Evolutionary conservation across 139 green algal genomes (phyloP).

Genomic region (Trebouxia sp.): DNA sequence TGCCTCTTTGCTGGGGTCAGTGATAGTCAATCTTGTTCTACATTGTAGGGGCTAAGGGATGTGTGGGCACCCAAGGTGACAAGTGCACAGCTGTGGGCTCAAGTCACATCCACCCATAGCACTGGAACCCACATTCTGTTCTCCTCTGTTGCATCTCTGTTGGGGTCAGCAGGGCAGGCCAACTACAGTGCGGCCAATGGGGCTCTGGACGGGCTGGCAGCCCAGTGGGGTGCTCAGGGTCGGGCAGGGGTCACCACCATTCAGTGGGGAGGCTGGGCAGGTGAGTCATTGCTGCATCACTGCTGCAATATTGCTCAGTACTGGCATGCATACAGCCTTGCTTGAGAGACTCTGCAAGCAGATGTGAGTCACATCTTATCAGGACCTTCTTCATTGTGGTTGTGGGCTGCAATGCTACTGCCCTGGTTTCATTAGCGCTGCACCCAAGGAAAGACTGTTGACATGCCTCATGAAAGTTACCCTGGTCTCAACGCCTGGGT

Average conservation of each 20-base stretch:
- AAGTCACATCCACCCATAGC: slow-evolving; percentile 31
- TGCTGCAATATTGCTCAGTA: too few species aligned
- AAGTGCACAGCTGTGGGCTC: not conserved
- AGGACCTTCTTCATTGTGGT: too few species aligned
- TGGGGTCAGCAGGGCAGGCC: slow-evolving; percentile 56
- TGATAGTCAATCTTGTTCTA: too few species aligned
- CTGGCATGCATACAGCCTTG: too few species aligned
- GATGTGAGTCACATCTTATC: too few species aligned
- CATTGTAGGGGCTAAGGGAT: slow-evolving; percentile 5
- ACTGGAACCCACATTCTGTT: slow-evolving; percentile 29
- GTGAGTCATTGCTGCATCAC: too few species aligned
- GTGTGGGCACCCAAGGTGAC: slow-evolving; percentile 22
- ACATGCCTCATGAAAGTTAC: too few species aligned
- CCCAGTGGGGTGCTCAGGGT: not conserved
- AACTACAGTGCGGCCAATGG: slow-evolving; percentile 80
- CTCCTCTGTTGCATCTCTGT: slow-evolving; percentile 57
- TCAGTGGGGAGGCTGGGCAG: slow-evolving; percentile 54
- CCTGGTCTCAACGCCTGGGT: too few species aligned
- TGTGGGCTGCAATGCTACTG: too few species aligned
- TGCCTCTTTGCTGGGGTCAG: slow-evolving; percentile 46
- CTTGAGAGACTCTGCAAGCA: too few species aligned
- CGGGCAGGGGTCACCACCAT: slow-evolving; percentile 34
- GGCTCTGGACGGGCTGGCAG: slow-evolving; percentile 54
- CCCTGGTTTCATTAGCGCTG: too few species aligned
- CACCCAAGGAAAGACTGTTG: too few species aligned